Conservation (phyloP, 2,329 filamentous ascomycete species). For the Falciphora oryzae region DNA sequence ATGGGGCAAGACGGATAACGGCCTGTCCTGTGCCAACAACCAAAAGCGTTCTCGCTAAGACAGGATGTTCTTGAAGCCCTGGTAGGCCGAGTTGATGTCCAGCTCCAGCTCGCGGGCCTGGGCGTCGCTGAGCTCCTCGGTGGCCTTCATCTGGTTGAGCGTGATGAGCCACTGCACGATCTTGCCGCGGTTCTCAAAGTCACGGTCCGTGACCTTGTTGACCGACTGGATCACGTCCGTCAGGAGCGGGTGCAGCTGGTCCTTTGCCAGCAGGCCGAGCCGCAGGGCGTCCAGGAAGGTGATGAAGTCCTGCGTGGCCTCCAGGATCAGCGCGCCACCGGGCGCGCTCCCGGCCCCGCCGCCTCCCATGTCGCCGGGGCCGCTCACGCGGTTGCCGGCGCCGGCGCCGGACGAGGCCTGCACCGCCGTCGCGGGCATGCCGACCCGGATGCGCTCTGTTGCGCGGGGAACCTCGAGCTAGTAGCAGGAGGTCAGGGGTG, state of each 20-base stretch:
- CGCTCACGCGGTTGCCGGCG: conserved; percentile 29
- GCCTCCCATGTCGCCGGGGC: conserved; percentile 64
- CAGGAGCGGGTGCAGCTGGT: conserved; percentile 89
- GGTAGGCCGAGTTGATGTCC: conserved; percentile 91
- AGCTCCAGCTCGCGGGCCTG: conserved; percentile 85
- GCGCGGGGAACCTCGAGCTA: conserved; percentile 92
- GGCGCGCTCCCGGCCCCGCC: conserved; percentile 35
- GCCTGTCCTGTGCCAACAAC: too few relatives aligned
- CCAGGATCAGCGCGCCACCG: conserved; percentile 66
- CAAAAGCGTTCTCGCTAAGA: conserved; percentile 31
- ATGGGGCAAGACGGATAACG: background rate
- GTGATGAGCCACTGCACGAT: conserved; percentile 98
- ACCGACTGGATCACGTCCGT: conserved; percentile 96
- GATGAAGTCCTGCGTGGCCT: conserved; percentile 97
- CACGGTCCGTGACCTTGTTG: conserved; percentile 91
- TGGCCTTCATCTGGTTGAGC: conserved; percentile 95
- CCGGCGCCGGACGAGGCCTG: conserved; percentile 42
- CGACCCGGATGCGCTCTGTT: conserved; percentile 85
- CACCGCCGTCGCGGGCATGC: conserved; percentile 79
- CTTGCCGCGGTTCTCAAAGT: conserved; percentile 93
- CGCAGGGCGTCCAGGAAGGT: conserved; percentile 94
- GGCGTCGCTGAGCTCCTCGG: conserved; percentile 80
- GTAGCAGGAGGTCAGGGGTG: background rate
- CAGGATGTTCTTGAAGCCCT: conserved; percentile 82
- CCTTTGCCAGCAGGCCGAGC: conserved; percentile 87